phyloP scores from a whole-genome alignment of 2,329 filamentous ascomycete genomes.

The Nigrospora oryzae region DNA sequence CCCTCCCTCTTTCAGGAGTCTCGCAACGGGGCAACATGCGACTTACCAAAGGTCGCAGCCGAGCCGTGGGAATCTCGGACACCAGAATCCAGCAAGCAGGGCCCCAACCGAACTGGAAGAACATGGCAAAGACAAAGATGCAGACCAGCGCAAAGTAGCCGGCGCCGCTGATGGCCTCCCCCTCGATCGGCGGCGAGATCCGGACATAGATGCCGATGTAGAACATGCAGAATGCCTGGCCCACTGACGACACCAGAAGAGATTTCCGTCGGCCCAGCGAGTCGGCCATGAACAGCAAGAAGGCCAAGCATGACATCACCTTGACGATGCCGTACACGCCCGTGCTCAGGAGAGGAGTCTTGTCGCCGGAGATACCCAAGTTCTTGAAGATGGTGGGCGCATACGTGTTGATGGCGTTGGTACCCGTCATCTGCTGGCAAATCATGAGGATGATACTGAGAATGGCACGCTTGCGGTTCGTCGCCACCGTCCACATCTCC shows the following conservation, averaged over 20 bases:
- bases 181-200: slow-evolving; percentile 42
- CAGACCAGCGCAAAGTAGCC: slow-evolving; percentile 59
- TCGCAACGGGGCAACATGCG: not conserved
- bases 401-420: slow-evolving; percentile 25
- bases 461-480: slow-evolving; percentile 56
- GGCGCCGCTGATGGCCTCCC: slow-evolving; percentile 42
- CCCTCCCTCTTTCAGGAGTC: too few species aligned
- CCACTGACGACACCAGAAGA: slow-evolving; percentile 51
- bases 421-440: slow-evolving; percentile 66
- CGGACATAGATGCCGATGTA: slow-evolving; percentile 60
- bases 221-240: slow-evolving; percentile 53
- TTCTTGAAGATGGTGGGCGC: slow-evolving; percentile 22
- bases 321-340: slow-evolving; percentile 58
- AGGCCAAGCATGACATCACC: slow-evolving; percentile 46
- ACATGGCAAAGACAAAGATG: slow-evolving; percentile 60
- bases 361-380: slow-evolving; percentile 31
- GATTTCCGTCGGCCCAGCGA: slow-evolving; percentile 46
- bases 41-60: slow-evolving; percentile 24
- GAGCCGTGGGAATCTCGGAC: slow-evolving; percentile 55
- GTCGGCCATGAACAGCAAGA: slow-evolving; percentile 52
- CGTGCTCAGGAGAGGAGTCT: slow-evolving; percentile 49
- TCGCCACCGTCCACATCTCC: slow-evolving; percentile 53
- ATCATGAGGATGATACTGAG: slow-evolving; percentile 55
- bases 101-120: slow-evolving; percentile 60
- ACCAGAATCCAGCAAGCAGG: slow-evolving; percentile 58